A percentile compares a stretch with the other conserved stretches of the same genome.
phyloP scores from a whole-genome alignment of 2,329 filamentous ascomycete species.

The Colletotrichum magnum region DNA sequence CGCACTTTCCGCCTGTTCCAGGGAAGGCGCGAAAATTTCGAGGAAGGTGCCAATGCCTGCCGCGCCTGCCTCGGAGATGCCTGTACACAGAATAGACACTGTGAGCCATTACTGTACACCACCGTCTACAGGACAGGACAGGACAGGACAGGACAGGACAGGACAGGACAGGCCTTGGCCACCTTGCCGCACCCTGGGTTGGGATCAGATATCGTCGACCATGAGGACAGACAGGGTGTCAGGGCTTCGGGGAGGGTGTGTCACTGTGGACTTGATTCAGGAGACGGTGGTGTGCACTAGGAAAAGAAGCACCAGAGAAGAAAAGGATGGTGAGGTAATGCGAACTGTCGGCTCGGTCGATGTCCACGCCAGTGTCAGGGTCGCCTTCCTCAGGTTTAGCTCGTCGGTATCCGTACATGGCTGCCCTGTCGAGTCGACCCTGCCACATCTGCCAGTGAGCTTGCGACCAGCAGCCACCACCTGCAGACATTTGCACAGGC shows the following conservation, averaged over 20 bases:
- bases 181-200: too few species aligned
- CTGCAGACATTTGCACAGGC: constrained; percentile 31
- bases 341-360: constrained; percentile 37
- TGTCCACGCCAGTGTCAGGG: constrained; percentile 35
- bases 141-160: too few species aligned
- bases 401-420: constrained; percentile 21
- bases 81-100: constrained; percentile 34
- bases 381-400: constrained; percentile 14
- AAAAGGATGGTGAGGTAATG: constrained; percentile 37
- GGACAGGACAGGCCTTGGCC: too few species aligned
- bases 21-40: constrained; percentile 29
- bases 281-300: constrained; percentile 34
- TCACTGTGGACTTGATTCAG: constrained; percentile 2
- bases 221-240: background rate
- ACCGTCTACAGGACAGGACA: background rate
- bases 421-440: constrained; percentile 10
- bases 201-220: constrained; percentile 12
- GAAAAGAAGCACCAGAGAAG: constrained; percentile 22
- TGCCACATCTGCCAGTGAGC: background rate
- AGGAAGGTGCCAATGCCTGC: constrained; percentile 22
- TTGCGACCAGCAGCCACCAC: background rate
- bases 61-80: constrained; percentile 22
- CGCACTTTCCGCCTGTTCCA: constrained; percentile 22
- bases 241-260: background rate
- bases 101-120: constrained; percentile 23